Evolutionary conservation across 352 stramenopile species (phyloP), one percentile per base, ranked within the genome.

Genomic region (Plasmopara halstedii): DNA sequence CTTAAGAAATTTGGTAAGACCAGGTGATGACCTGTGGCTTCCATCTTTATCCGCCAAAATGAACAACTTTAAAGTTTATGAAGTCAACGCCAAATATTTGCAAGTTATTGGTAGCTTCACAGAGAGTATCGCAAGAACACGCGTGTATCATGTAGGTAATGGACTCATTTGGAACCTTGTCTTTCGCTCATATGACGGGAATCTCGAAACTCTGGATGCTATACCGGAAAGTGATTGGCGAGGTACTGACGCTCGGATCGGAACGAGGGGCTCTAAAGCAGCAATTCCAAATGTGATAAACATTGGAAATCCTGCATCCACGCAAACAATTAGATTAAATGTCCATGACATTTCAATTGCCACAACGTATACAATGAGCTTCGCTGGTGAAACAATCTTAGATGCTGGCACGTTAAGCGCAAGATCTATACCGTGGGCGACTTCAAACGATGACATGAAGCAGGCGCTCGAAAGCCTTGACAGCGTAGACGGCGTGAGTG

Each of bases 101-200:
- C 34, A 60, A 2, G 74, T 89, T 2, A 64, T 43, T 11, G 80
- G 77, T 1, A 51, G 60, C 2, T 83, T 91, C 33, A 57, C 60
- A 17, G 44, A 61, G 4, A 52, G 35, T 2, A 55, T 89, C 38
- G 31, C 80, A 2, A 67, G 57, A 34, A 51, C 34, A 1, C 62
- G 45, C 4, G 68, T 59, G 0, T 69, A 69, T 10, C 48, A 75
- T 15, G 50, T 68, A 6, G 47, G 58, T 5, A 71, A 68, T 37
- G 80, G 80, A n/a, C 67, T 50, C 1, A 69, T 62, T 26, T 91
- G 79, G 71, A 62, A 70, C 7, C 53, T 91, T 11, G 62, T 85
- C 2, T 91, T 91, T 22, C 70, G 77, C 1, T 88, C 77, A 0
- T 88, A 77, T 37, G 45, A 67, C 10, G 74, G 62, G 6, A 61